Evolutionary conservation across 768 basidiomycete genomes (phyloP).

Genomic region (Favolaschia claudopus): DNA sequence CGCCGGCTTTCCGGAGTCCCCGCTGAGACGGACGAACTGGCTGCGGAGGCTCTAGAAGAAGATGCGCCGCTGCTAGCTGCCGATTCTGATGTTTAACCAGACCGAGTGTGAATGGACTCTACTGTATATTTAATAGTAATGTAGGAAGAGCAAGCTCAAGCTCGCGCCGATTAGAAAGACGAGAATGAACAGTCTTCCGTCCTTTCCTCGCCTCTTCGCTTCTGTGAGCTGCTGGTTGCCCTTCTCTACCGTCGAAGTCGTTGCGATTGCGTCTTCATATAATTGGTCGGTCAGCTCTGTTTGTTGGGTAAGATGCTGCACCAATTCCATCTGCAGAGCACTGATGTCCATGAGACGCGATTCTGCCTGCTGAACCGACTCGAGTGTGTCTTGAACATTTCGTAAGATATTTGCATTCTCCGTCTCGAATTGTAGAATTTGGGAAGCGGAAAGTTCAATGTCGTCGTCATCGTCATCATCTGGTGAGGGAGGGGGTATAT

Average conservation of each 20-base stretch:
- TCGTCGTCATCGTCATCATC: constrained; percentile 79
- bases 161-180: constrained; percentile 93
- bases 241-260: constrained; percentile 84
- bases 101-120: not conserved
- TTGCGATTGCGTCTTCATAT: constrained; percentile 93
- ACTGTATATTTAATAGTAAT: constrained; percentile 71
- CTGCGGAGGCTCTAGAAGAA: constrained; percentile 68
- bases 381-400: constrained; percentile 84
- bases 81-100: constrained; percentile 15
- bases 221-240: constrained; percentile 92
- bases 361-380: constrained; percentile 92
- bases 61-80: constrained; percentile 61
- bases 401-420: constrained; percentile 91
- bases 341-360: constrained; percentile 92
- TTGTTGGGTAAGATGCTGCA: constrained; percentile 87
- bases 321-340: constrained; percentile 90
- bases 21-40: constrained; percentile 59
- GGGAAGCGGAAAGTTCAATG: constrained; percentile 82
- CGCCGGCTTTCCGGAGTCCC: constrained; percentile 57
- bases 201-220: constrained; percentile 86
- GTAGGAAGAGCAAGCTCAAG: constrained; percentile 90
- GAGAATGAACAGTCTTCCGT: constrained; percentile 88
- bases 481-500: constrained; percentile 41
- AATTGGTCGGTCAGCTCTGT: constrained; percentile 92
- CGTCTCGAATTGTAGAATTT: constrained; percentile 91